These are phyloP conservation scores for Ambrosia artemisiifolia DNA, from an alignment of 129 eudicot genomes.

Conservation along the genomic window DNA sequence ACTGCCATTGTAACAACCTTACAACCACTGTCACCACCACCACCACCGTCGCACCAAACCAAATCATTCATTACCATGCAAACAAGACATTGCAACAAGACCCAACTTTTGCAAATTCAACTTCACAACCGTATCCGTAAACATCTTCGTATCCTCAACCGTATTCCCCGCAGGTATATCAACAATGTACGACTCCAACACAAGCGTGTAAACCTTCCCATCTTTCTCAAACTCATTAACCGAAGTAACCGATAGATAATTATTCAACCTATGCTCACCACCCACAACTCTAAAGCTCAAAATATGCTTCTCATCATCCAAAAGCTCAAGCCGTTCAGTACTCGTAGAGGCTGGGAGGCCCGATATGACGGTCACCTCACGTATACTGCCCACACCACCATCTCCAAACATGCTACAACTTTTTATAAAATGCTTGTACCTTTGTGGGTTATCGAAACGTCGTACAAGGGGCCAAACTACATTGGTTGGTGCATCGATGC, in stretches of 20 bases:
- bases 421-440: constrained; percentile 86
- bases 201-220: constrained; percentile 51
- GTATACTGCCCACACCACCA: constrained; percentile 64
- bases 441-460: constrained; percentile 78
- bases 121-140: constrained; percentile 79
- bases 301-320: constrained; percentile 61
- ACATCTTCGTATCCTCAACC: constrained; percentile 74
- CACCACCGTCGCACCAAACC: neutral
- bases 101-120: constrained; percentile 72
- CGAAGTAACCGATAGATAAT: constrained; percentile 69
- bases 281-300: constrained; percentile 81
- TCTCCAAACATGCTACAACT: constrained; percentile 54
- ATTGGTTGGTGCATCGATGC: constrained; percentile 63
- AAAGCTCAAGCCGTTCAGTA: constrained; percentile 63
- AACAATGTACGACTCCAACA: constrained; percentile 70
- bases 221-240: constrained; percentile 62
- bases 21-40: neutral
- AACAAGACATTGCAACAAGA: constrained; percentile 51
- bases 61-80: constrained; percentile 40
- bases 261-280: constrained; percentile 69
- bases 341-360: constrained; percentile 87
- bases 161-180: constrained; percentile 87
- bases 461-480: constrained; percentile 73
- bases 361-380: constrained; percentile 72
- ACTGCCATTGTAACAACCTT: neutral